Conservation (phyloP, 331 rosid species). For the Rhamnella rubrinervis region DNA sequence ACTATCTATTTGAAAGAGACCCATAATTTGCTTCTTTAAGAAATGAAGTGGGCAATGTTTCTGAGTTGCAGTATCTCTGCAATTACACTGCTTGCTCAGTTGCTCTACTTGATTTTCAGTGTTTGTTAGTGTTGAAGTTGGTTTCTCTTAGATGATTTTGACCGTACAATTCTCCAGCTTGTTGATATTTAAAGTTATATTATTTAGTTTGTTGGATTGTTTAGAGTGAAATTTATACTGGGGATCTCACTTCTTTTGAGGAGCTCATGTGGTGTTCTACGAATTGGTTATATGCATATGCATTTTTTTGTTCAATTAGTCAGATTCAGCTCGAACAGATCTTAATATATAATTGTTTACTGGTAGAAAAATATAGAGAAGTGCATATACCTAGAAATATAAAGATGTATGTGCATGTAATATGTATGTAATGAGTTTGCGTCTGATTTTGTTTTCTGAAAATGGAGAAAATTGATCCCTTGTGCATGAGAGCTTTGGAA, state of each 20-base stretch:
- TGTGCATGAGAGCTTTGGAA: not conserved
- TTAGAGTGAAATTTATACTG: not conserved
- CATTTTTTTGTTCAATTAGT: not conserved
- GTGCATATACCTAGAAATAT: not conserved
- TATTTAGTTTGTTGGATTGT: not conserved
- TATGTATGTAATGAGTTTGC: no score
- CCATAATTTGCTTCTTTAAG: slow-evolving; percentile 6
- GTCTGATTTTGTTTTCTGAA: not conserved
- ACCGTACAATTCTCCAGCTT: no score
- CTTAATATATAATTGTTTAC: not conserved
- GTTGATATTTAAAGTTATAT: no score
- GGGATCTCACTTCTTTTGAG: not conserved
- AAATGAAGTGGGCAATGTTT: not conserved
- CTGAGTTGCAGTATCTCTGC: slow-evolving; percentile 6
- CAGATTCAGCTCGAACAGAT: not conserved
- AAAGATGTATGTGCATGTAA: no score
- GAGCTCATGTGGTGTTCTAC: not conserved
- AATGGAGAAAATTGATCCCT: not conserved
- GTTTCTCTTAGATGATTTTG: no score
- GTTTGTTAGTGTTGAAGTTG: no score
- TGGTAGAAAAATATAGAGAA: not conserved
- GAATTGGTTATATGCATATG: not conserved
- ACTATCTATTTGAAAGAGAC: not conserved
- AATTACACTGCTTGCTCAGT: no score
- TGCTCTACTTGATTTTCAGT: no score